Evolutionary conservation across 2,329 filamentous ascomycete genomes (phyloP).

Genomic region (Sarocladium kiliense): DNA sequence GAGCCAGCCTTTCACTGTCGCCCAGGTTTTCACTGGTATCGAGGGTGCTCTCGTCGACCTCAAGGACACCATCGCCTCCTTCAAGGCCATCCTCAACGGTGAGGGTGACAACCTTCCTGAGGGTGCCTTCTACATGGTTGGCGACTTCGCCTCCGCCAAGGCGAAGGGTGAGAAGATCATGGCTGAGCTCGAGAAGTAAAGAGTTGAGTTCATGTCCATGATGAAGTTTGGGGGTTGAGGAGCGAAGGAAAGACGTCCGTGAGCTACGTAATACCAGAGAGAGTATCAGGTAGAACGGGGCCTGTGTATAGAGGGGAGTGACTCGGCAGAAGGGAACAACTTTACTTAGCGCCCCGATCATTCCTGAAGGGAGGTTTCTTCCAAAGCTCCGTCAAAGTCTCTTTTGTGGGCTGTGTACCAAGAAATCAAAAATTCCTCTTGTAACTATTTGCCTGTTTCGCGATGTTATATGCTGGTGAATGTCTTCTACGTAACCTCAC

Average conservation of each 20-base stretch:
- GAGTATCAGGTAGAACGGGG: constrained; percentile 20
- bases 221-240: not conserved
- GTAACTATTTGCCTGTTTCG: constrained; percentile 22
- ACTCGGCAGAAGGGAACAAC: constrained; percentile 18
- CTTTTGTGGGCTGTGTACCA: constrained; percentile 60
- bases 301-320: constrained; percentile 56
- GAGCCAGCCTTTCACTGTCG: constrained; percentile 95
- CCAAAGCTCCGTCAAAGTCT: constrained; percentile 50
- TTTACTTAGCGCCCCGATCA: constrained; percentile 5
- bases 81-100: constrained; percentile 94
- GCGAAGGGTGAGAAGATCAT: constrained; percentile 99
- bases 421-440: constrained; percentile 47
- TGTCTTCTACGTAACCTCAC: too few species aligned
- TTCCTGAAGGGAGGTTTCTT: constrained; percentile 38
- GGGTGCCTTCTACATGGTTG: constrained; percentile 96
- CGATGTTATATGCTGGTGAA: not conserved
- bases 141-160: constrained; percentile 86
- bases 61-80: constrained; percentile 95
- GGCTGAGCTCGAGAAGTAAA: constrained; percentile 72
- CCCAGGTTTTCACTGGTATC: constrained; percentile 80
- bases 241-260: not conserved
- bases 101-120: constrained; percentile 96
- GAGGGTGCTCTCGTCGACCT: constrained; percentile 96
- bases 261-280: constrained; percentile 28
- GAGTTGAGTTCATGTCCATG: constrained; percentile 7